Evolutionary conservation across 2,329 filamentous ascomycete species (phyloP).

Genomic region (Cucurbitaria berberidis): DNA sequence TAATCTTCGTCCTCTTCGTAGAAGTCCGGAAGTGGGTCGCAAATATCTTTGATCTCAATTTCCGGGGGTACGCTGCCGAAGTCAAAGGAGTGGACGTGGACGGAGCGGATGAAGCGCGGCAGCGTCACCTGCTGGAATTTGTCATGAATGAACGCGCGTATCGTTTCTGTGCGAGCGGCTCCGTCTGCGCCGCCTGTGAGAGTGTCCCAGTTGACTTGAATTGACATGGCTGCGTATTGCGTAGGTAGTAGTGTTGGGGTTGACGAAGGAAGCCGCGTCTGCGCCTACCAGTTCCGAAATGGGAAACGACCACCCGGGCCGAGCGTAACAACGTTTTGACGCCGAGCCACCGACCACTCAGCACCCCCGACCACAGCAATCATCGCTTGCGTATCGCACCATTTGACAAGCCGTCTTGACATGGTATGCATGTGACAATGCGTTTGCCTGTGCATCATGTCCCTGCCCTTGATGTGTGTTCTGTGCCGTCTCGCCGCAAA

Average conservation of each 20-base stretch:
- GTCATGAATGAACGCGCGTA: constrained; percentile 92
- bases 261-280: constrained; percentile 28
- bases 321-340: constrained; percentile 16
- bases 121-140: constrained; percentile 92
- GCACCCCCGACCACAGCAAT: constrained; percentile 11
- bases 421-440: constrained; percentile 26
- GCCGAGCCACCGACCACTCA: constrained; percentile 23
- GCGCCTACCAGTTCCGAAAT: constrained; percentile 24
- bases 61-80: constrained; percentile 84
- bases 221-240: constrained; percentile 74
- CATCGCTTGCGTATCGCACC: constrained; percentile 21
- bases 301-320: constrained; percentile 26
- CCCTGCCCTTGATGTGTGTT: constrained; percentile 17
- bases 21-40: constrained; percentile 93
- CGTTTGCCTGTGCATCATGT: constrained; percentile 21
- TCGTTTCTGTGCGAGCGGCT: constrained; percentile 78
- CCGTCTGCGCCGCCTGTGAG: constrained; percentile 90
- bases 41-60: constrained; percentile 94
- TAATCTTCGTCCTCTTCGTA: constrained; percentile 82
- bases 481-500: constrained; percentile 14
- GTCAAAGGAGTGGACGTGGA: constrained; percentile 91
- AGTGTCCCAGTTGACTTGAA: constrained; percentile 95
- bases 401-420: constrained; percentile 17
- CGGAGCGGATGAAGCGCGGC: constrained; percentile 94
- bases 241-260: constrained; percentile 34